A percentile compares a stretch with the other conserved stretches of the same genome.
Conservation (phyloP, 2,329 filamentous ascomycete species). For the Aspergillus terreus region DNA sequence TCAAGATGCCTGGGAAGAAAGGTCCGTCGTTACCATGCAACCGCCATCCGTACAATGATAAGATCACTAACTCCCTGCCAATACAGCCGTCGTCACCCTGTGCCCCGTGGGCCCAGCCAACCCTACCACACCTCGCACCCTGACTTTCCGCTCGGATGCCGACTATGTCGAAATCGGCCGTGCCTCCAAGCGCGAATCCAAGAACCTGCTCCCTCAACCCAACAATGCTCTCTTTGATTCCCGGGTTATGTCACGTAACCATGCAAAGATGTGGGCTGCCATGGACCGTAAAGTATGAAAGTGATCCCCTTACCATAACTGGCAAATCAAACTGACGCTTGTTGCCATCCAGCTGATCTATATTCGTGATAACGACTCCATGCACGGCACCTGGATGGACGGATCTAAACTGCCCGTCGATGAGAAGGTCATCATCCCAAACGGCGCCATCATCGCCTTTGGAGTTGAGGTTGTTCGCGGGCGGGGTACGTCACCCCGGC, state of each 20-base stretch:
- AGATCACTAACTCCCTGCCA: not conserved
- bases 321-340: too few species aligned
- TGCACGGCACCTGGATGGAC: constrained; percentile 61
- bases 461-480: constrained; percentile 50
- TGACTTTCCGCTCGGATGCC: constrained; percentile 28
- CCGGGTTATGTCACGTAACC: constrained; percentile 45
- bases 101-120: constrained; percentile 23
- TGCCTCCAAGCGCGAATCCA: constrained; percentile 37
- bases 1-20: not conserved
- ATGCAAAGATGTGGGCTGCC: constrained; percentile 36
- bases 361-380: constrained; percentile 55
- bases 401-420: constrained; percentile 38
- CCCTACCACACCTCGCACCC: constrained; percentile 24
- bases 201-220: constrained; percentile 31
- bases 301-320: not conserved
- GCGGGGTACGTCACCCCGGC: constrained; percentile 28
- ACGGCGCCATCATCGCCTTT: constrained; percentile 40
- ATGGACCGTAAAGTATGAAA: constrained; percentile 25
- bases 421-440: constrained; percentile 36
- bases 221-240: constrained; percentile 46
- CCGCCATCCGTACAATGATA: too few species aligned
- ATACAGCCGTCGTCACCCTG: constrained; percentile 33
- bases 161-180: constrained; percentile 37
- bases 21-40: not conserved
- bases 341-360: constrained; percentile 36